Conservation (phyloP, 495 filamentous ascomycete genomes). For the Hamigera avellanea region DNA sequence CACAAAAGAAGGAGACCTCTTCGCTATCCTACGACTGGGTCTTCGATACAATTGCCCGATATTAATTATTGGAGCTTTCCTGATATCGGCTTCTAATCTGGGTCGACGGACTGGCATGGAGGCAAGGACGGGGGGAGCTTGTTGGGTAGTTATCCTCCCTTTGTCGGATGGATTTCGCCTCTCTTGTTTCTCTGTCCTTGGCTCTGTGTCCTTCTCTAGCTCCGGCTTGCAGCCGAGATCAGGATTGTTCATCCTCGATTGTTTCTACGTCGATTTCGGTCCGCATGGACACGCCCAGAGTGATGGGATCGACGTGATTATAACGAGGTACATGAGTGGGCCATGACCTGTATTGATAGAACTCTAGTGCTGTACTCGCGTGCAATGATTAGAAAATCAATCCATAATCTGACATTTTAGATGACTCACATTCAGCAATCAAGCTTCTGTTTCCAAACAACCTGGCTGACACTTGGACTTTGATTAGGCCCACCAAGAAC, state of each 20-base stretch:
- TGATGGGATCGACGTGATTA: conserved; percentile 37
- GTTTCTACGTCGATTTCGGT: conserved; percentile 17
- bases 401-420: too few species aligned
- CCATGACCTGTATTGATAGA: too few species aligned
- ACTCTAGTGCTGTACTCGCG: background rate
- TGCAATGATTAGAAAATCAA: conserved; percentile 1
- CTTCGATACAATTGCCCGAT: conserved; percentile 92
- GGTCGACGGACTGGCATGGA: too few species aligned
- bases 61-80: conserved; percentile 29
- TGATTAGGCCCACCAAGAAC: conserved; percentile 12
- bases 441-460: background rate
- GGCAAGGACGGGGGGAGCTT: conserved; percentile 5
- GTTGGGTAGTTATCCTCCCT: conserved; percentile 24
- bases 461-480: conserved; percentile 9
- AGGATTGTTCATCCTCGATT: conserved; percentile 11
- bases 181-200: conserved; percentile 17
- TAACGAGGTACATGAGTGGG: conserved; percentile 43
- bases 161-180: conserved; percentile 33
- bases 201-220: too few species aligned
- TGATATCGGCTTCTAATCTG: background rate
- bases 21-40: conserved; percentile 41
- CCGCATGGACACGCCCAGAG: conserved; percentile 37
- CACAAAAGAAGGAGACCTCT: conserved; percentile 82
- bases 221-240: background rate
- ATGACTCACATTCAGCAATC: too few species aligned